Percentiles rank a stretch among this genome's conserved stretches.
Evolutionary conservation across 2,329 filamentous ascomycete species (phyloP).

Genomic region (Macrophomina pseudophaseolina): DNA sequence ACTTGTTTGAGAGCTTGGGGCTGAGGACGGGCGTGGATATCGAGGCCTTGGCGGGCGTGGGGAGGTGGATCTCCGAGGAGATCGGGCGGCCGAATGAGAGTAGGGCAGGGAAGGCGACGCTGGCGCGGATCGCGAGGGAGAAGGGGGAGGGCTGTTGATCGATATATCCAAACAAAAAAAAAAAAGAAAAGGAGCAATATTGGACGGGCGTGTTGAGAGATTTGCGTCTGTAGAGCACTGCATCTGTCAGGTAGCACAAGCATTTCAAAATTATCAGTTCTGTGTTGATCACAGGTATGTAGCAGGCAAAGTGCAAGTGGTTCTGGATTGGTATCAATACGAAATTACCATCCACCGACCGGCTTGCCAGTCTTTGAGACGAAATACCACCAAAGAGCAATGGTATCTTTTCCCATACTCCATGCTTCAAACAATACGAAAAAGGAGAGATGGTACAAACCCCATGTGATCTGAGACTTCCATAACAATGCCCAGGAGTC

Average conservation of each 20-base stretch:
- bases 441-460: neutral
- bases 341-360: constrained; percentile 5
- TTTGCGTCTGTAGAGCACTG: neutral
- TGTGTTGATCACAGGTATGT: neutral
- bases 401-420: constrained; percentile 26
- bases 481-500: neutral
- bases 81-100: constrained; percentile 44
- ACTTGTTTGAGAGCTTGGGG: constrained; percentile 74
- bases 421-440: constrained; percentile 6
- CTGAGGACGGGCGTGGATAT: constrained; percentile 71
- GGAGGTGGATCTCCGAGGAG: constrained; percentile 47
- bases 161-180: neutral
- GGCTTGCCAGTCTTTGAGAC: neutral
- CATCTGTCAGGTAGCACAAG: neutral
- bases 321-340: neutral
- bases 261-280: neutral
- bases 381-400: constrained; percentile 20
- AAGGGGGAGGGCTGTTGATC: constrained; percentile 9
- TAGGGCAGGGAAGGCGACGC: constrained; percentile 37
- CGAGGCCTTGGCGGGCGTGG: constrained; percentile 42
- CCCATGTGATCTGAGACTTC: neutral
- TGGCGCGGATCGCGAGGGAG: constrained; percentile 23
- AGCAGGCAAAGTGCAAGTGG: neutral
- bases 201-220: neutral
- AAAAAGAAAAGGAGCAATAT: neutral